Conservation (phyloP, 345 rosid species). For the Eucalyptus victrix region DNA sequence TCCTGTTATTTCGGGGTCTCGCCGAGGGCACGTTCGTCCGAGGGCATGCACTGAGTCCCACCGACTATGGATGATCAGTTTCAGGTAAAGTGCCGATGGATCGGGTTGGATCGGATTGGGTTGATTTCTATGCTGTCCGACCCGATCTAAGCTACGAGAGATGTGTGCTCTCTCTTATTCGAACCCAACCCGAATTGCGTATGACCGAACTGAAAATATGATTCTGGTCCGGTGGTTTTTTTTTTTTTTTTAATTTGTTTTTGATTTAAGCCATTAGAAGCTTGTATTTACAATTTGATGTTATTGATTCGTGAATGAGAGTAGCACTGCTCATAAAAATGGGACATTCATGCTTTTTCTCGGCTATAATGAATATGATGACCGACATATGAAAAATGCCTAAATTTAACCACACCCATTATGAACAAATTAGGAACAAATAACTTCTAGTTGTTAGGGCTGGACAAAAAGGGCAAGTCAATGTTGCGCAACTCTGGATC, state of each 20-base stretch:
- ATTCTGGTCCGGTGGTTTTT: accelerated
- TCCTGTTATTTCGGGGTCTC: background rate
- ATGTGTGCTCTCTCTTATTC: background rate
- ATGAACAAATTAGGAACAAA: accelerated
- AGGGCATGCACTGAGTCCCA: background rate
- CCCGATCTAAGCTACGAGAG: background rate
- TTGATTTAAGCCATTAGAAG: too few relatives aligned
- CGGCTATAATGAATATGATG: background rate
- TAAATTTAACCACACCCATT: accelerated
- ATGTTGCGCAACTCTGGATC: too few relatives aligned
- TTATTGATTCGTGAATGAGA: accelerated
- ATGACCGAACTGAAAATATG: background rate
- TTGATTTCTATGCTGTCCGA: too few relatives aligned
- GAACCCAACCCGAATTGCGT: background rate
- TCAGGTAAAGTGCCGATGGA: too few relatives aligned
- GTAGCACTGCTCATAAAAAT: background rate
- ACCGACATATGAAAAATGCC: accelerated
- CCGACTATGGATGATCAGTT: too few relatives aligned
- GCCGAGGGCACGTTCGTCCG: background rate
- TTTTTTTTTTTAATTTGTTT: too few relatives aligned
- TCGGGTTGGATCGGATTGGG: too few relatives aligned
- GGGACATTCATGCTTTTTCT: background rate
- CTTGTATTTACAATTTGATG: background rate
- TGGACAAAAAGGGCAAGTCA: too few relatives aligned
- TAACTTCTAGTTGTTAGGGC: too few relatives aligned